Evolutionary conservation across 1,139 yeast genomes (phyloP).

Genomic region (Torulaspora globosa): DNA sequence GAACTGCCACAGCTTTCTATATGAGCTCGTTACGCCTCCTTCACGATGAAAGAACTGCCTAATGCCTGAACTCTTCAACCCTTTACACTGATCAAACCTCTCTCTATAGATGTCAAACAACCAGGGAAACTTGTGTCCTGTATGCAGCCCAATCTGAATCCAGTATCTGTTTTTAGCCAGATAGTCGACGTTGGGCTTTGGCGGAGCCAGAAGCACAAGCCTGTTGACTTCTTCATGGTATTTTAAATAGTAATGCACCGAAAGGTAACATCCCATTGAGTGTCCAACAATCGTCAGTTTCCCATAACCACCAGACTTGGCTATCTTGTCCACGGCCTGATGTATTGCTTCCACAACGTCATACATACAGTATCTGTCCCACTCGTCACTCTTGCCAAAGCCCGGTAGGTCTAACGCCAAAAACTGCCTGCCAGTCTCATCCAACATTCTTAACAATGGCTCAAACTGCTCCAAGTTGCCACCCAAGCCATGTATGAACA

Average conservation of each 20-base stretch:
- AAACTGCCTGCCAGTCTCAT: constrained; percentile 46
- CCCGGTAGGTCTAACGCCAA: constrained; percentile 65
- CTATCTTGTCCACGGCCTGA: constrained; percentile 1
- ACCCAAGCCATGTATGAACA: constrained; percentile 67
- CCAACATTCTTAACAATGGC: constrained; percentile 54
- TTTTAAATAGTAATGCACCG: constrained; percentile 21
- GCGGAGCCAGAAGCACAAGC: constrained; percentile 27
- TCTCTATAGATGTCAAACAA: constrained; percentile 30
- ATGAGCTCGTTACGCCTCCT: constrained; percentile 15
- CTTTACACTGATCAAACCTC: constrained; percentile 33
- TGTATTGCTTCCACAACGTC: constrained; percentile 16
- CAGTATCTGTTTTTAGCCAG: constrained; percentile 15
- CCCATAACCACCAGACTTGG: constrained; percentile 1
- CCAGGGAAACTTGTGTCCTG: constrained; percentile 24
- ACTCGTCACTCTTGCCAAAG: constrained; percentile 48
- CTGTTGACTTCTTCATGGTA: constrained; percentile 10
- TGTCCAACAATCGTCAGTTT: constrained; percentile 28
- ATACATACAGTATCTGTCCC: constrained; percentile 23
- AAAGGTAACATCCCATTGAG: constrained; percentile 34
- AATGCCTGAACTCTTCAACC: constrained; percentile 34
- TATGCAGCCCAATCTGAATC: constrained; percentile 18
- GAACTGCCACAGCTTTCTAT: constrained; percentile 31
- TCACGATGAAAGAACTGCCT: constrained; percentile 25
- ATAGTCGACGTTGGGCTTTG: constrained; percentile 22
- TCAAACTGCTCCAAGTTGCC: constrained; percentile 73